Evolutionary conservation across 2,329 filamentous ascomycete genomes (phyloP), one percentile per base, ranked within the genome.

Genomic region (Aspergillus sp.): DNA sequence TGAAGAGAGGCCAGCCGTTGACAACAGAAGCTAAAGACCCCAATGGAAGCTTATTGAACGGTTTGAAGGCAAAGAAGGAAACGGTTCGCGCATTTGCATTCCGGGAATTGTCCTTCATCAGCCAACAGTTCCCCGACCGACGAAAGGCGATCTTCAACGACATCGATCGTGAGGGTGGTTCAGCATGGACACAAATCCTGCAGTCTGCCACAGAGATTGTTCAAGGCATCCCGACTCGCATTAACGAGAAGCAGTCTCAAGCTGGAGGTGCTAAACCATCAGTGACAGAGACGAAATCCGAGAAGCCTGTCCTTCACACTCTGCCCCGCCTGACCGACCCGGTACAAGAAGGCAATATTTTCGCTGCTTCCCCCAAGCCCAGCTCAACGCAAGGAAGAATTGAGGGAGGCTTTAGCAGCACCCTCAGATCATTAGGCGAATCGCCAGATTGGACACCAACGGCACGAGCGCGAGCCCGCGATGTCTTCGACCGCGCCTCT

Each of bases 1-100:
- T 96, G 53, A 96, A 96, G 78, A 90, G 90, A 64, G 88, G 84
- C n/a, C 84, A 88, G 66, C 92, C 93, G 4, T 83, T 98, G 55
- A 96, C 91, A 0, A 83, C 84, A 17, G 90, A 93, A 64, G 90
- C 91, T 15, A 95, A 90, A 69, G 93, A 97, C 72, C 91, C 93
- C 1, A 98, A 96, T 68, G 92, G 91, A 36, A 96, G 90, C 70
- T 80, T 98, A 26, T 73, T 98, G 48, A 91, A 87, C 56, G 93
- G 93, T 0, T 74, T 98, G 45, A 93, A 88, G 71, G 88, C 88
- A 62, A 95, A 92, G 76, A 95, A 93, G 72, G 81, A 90, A 8
- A 81, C 90, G 9, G 86, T 90, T 59, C 87, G 85, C 83, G 83
- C 86, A 0, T 96, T 96, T 72, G 93, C 93, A 15, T 89, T 96